A percentile compares a stretch with the other conserved stretches of the same genome.
phyloP scores from a whole-genome alignment of 768 basidiomycete species.

The Strobilomyces echinocephalus region DNA sequence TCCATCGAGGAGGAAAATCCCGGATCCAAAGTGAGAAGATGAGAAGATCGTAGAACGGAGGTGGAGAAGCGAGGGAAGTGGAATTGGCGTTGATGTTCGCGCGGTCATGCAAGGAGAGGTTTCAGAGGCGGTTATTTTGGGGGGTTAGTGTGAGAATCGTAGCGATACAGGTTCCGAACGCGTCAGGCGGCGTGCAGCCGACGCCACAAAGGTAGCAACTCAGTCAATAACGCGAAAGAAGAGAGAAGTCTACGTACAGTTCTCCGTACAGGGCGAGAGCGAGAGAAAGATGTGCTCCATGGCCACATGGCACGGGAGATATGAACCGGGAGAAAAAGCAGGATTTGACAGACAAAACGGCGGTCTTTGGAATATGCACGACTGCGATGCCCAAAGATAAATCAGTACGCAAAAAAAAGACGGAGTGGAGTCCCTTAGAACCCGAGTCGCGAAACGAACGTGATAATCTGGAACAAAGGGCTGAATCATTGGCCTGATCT shows the following conservation, averaged over 20 bases:
- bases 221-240: slow-evolving; percentile 7
- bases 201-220: slow-evolving; percentile 7
- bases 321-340: slow-evolving; percentile 47
- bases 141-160: slow-evolving; percentile 10
- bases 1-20: slow-evolving; percentile 20
- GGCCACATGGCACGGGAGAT: slow-evolving; percentile 46
- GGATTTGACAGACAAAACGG: slow-evolving; percentile 57
- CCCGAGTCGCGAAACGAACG: slow-evolving; percentile 1
- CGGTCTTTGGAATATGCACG: slow-evolving; percentile 57
- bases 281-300: slow-evolving; percentile 55
- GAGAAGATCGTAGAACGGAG: slow-evolving; percentile 6
- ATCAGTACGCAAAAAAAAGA: slow-evolving; percentile 3
- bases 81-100: slow-evolving; percentile 19
- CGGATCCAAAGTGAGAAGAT: slow-evolving; percentile 20
- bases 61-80: slow-evolving; percentile 16
- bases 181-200: slow-evolving; percentile 11
- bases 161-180: slow-evolving; percentile 4
- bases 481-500: not conserved
- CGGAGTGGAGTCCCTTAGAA: not conserved
- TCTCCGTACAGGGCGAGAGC: slow-evolving; percentile 63
- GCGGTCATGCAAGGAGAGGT: slow-evolving; percentile 15
- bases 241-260: slow-evolving; percentile 41
- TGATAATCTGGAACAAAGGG: not conserved
- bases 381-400: slow-evolving; percentile 37
- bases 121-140: slow-evolving; percentile 16